These are phyloP conservation scores for Diaporthe citrichinensis DNA, from an alignment of 2,329 filamentous ascomycete species.

Conservation along the genomic window DNA sequence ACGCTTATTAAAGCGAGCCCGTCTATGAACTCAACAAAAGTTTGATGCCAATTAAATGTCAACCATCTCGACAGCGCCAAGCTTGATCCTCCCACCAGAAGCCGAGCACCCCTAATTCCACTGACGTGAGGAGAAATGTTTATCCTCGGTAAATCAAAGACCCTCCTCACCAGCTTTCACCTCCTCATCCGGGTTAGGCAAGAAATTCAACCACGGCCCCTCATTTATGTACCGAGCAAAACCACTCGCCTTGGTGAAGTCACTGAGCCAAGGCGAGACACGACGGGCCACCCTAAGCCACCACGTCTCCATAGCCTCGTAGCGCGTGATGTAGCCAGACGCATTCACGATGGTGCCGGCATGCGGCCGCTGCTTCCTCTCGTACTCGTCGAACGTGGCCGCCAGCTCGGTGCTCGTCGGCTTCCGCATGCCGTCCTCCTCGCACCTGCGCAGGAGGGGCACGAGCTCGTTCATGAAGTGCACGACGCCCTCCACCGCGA, in stretches of 20 bases:
- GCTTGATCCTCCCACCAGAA: background rate
- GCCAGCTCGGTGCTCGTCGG: slow-evolving; percentile 40
- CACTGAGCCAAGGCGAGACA: slow-evolving; percentile 38
- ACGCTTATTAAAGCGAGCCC: background rate
- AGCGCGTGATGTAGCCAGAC: slow-evolving; percentile 45
- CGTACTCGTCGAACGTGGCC: slow-evolving; percentile 42
- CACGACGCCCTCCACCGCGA: slow-evolving; percentile 41
- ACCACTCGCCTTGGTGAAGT: slow-evolving; percentile 28
- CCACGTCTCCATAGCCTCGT: slow-evolving; percentile 47
- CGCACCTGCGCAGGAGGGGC: slow-evolving; percentile 39
- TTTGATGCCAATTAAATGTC: background rate
- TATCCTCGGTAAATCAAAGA: background rate
- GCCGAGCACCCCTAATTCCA: background rate
- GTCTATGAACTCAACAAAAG: background rate
- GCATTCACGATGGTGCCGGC: slow-evolving; percentile 40
- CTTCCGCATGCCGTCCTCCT: slow-evolving; percentile 9
- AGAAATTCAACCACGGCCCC: slow-evolving; percentile 20
- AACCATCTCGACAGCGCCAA: slow-evolving; percentile 11
- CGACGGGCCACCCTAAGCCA: slow-evolving; percentile 34
- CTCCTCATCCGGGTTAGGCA: slow-evolving; percentile 26
- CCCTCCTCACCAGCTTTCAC: background rate
- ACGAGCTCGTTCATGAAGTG: slow-evolving; percentile 43
- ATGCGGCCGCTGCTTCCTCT: slow-evolving; percentile 44
- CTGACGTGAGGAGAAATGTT: background rate
- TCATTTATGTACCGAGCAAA: slow-evolving; percentile 23